Evolutionary conservation across 1,139 yeast species (phyloP).

Genomic region (Saccharomyces pastorianus): DNA sequence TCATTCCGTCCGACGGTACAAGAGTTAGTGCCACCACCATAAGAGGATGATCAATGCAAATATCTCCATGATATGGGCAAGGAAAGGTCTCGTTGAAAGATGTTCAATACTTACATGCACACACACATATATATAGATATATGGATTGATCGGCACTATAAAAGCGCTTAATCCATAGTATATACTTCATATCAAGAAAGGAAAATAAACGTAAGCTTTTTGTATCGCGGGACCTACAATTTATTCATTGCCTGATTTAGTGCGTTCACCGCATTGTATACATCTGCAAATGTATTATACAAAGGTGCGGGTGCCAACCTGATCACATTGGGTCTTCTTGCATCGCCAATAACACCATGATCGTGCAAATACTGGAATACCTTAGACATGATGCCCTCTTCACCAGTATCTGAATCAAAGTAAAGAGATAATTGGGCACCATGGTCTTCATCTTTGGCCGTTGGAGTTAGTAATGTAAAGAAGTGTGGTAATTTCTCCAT

Average conservation of each 20-base stretch:
- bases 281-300: constrained; percentile 70
- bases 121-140: no score
- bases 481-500: constrained; percentile 14
- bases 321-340: constrained; percentile 80
- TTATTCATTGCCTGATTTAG: constrained; percentile 38
- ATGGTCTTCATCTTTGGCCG: constrained; percentile 40
- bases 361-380: constrained; percentile 43
- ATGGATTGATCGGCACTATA: no score
- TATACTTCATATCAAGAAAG: no score
- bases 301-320: constrained; percentile 78
- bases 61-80: no score
- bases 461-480: constrained; percentile 71
- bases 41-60: no score
- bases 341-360: constrained; percentile 73
- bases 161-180: no score
- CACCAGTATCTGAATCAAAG: constrained; percentile 45
- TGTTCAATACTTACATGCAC: no score
- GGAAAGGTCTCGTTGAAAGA: no score
- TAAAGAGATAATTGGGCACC: constrained; percentile 78
- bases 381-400: constrained; percentile 52
- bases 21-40: no score
- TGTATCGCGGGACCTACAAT: background rate
- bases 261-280: constrained; percentile 40
- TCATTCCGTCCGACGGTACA: background rate
- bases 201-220: no score